Evolutionary conservation across 768 basidiomycete species (phyloP).

Genomic region (Suillus lakei): DNA sequence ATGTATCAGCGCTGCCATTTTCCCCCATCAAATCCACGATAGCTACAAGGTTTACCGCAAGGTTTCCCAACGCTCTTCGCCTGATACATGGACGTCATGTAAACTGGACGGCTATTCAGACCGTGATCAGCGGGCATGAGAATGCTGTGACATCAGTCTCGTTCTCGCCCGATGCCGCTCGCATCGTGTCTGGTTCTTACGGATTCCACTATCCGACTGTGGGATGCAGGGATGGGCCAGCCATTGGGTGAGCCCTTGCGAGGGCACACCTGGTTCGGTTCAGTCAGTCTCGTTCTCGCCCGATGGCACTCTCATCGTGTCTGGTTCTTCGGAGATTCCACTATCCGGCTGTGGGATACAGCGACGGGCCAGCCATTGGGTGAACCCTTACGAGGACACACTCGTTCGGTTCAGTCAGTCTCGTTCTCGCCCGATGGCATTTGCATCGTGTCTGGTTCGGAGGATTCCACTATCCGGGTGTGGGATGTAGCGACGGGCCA

Average conservation of each 20-base stretch:
- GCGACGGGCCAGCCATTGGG: conserved; percentile 20
- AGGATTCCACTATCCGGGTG: background rate
- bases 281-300: background rate
- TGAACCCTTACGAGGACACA: background rate
- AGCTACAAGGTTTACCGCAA: conserved; percentile 5
- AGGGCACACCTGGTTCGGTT: background rate
- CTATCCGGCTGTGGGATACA: conserved; percentile 17
- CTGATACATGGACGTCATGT: background rate
- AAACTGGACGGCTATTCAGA: conserved; percentile 11
- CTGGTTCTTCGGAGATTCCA: background rate
- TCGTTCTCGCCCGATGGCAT: background rate
- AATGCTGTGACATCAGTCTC: conserved; percentile 22
- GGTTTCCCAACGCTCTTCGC: background rate
- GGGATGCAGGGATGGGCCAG: conserved; percentile 16
- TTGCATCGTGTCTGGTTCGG: background rate
- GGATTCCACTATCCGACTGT: conserved; percentile 20
- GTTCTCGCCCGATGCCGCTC: conserved; percentile 22
- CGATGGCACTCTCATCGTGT: conserved; percentile 4
- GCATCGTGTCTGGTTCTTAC: conserved; percentile 22
- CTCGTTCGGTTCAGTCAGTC: background rate
- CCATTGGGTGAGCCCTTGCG: background rate
- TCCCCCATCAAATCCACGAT: conserved; percentile 31
- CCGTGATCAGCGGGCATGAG: conserved; percentile 19
- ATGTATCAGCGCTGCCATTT: conserved; percentile 30
- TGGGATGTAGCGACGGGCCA: background rate